Percentiles rank a stretch among this genome's conserved stretches.
Evolutionary conservation across 2,329 filamentous ascomycete genomes (phyloP).

Genomic region (Cercospora sesami): DNA sequence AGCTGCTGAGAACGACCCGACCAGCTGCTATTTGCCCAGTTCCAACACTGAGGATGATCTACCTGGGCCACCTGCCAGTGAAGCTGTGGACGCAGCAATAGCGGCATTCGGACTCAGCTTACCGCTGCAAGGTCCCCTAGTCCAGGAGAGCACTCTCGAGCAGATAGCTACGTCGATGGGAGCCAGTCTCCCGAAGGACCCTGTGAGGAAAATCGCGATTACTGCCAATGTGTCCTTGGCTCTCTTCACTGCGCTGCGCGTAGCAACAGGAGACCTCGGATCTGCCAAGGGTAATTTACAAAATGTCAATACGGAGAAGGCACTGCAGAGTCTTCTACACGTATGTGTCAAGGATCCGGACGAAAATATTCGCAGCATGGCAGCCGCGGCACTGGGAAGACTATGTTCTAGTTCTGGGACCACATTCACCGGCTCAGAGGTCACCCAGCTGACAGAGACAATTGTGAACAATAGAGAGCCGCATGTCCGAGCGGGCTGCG

Average conservation of each 20-base stretch:
- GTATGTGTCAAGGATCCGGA: constrained; percentile 80
- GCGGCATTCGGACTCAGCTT: constrained; percentile 89
- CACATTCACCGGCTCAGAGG: constrained; percentile 81
- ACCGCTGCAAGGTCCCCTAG: constrained; percentile 81
- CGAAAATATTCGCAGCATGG: constrained; percentile 79
- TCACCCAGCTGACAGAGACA: constrained; percentile 88
- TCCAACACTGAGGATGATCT: constrained; percentile 32
- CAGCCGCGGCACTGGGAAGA: constrained; percentile 80
- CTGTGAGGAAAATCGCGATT: constrained; percentile 85
- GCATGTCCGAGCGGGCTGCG: constrained; percentile 88
- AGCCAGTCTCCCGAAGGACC: constrained; percentile 78
- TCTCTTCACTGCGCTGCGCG: constrained; percentile 75
- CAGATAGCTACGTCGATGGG: constrained; percentile 88
- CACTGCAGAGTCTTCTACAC: constrained; percentile 66
- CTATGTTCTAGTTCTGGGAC: constrained; percentile 85
- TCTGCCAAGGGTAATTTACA: constrained; percentile 72
- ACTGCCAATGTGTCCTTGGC: constrained; percentile 86
- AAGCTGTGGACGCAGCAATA: constrained; percentile 92
- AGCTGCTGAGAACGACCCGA: constrained; percentile 85
- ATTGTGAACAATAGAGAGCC: constrained; percentile 94
- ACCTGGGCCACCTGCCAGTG: constrained; percentile 80
- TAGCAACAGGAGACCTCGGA: constrained; percentile 76
- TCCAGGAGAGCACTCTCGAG: constrained; percentile 94
- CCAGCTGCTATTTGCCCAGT: constrained; percentile 67
- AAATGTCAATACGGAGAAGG: constrained; percentile 73